phyloP scores from a whole-genome alignment of 129 eudicot species.

The Tagetes patula region DNA sequence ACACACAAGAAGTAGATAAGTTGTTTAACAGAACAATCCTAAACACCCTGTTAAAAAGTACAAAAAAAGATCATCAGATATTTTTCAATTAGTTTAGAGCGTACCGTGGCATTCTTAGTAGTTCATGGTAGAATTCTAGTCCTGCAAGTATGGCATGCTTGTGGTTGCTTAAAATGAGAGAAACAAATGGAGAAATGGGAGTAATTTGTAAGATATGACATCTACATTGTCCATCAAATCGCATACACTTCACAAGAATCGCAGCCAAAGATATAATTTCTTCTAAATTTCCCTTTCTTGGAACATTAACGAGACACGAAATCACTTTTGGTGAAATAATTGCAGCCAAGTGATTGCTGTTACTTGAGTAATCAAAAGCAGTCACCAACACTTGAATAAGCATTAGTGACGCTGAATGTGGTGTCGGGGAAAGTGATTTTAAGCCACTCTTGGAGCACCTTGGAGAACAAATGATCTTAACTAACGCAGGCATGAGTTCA shows the following conservation, averaged over 20 bases:
- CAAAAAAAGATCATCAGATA: neutral
- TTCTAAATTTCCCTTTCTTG: constrained; percentile 52
- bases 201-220: constrained; percentile 45
- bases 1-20: too few species aligned
- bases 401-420: constrained; percentile 69
- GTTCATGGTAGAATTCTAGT: constrained; percentile 68
- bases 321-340: constrained; percentile 65
- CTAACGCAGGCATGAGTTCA: constrained; percentile 62
- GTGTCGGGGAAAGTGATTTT: constrained; percentile 49
- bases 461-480: constrained; percentile 51
- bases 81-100: neutral
- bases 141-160: constrained; percentile 54
- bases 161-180: constrained; percentile 64
- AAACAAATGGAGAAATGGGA: constrained; percentile 47
- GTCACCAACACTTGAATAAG: constrained; percentile 71
- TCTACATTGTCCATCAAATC: constrained; percentile 68
- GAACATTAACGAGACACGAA: constrained; percentile 54
- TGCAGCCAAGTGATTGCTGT: constrained; percentile 56
- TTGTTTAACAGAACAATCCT: neutral
- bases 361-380: constrained; percentile 62
- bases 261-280: constrained; percentile 66
- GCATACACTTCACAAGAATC: constrained; percentile 65
- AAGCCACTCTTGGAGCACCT: constrained; percentile 35
- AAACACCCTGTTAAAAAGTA: neutral
- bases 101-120: constrained; percentile 72